Conservation (phyloP, 2,329 filamentous ascomycete genomes). For the Colletotrichum sp. region DNA sequence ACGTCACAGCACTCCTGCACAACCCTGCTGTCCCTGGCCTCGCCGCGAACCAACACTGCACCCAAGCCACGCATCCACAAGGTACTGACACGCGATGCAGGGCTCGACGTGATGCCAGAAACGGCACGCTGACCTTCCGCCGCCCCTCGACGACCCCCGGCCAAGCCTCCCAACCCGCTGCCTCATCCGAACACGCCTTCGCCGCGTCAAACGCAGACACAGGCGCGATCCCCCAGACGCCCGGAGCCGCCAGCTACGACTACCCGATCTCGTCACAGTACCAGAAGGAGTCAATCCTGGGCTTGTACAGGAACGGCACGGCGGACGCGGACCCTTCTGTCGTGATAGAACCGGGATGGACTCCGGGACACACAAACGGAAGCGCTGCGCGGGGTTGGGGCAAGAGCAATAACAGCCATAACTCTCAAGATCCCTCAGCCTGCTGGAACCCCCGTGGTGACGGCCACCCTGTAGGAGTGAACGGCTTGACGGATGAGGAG, state of each 20-base stretch:
- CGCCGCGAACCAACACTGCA: neutral
- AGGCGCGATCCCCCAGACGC: constrained; percentile 40
- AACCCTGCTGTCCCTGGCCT: neutral
- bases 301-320: constrained; percentile 64
- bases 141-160: constrained; percentile 65
- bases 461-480: constrained; percentile 73
- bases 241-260: constrained; percentile 32
- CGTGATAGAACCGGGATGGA: constrained; percentile 80
- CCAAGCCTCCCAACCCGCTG: constrained; percentile 42
- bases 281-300: constrained; percentile 78
- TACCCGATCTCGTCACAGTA: constrained; percentile 64
- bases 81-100: constrained; percentile 36
- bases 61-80: neutral
- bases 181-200: constrained; percentile 40
- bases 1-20: neutral
- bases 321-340: constrained; percentile 59
- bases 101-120: constrained; percentile 64
- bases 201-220: constrained; percentile 27
- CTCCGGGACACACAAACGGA: constrained; percentile 75
- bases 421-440: constrained; percentile 82
- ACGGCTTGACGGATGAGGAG: constrained; percentile 70
- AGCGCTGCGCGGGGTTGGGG: constrained; percentile 72
- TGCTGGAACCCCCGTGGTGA: constrained; percentile 85
- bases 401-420: constrained; percentile 75
- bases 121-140: constrained; percentile 70